Evolutionary conservation across 805 yeast genomes (phyloP).

Genomic region (Hanseniaspora mollemarum): DNA sequence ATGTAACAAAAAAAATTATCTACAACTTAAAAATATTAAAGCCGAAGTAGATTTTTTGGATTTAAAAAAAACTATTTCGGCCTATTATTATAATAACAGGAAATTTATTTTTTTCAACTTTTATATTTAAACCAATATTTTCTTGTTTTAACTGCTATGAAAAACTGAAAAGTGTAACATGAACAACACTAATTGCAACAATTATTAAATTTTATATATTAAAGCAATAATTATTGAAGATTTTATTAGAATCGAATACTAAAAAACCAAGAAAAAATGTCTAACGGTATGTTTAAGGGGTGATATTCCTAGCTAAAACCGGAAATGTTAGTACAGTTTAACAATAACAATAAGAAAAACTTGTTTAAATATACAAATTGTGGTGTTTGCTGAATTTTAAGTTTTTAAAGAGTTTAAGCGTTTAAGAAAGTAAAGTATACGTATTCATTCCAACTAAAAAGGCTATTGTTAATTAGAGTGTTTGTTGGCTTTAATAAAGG

Average conservation of each 20-base stretch:
- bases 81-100: too few relatives aligned
- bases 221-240: too few relatives aligned
- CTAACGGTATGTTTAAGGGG: constrained; percentile 34
- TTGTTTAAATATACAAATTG: background rate
- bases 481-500: background rate
- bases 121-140: too few relatives aligned
- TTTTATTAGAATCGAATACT: too few relatives aligned
- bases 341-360: background rate
- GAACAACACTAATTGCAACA: background rate
- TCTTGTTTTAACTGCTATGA: too few relatives aligned
- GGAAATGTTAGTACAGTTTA: constrained; percentile 15
- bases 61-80: background rate
- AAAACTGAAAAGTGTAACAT: too few relatives aligned
- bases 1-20: background rate
- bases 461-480: background rate
- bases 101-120: too few relatives aligned
- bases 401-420: too few relatives aligned
- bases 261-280: constrained; percentile 25
- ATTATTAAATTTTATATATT: background rate
- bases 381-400: too few relatives aligned
- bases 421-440: too few relatives aligned
- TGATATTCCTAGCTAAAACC: constrained; percentile 33
- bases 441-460: too few relatives aligned
- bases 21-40: background rate
- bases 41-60: background rate